phyloP scores from a whole-genome alignment of 2,329 filamentous ascomycete species.

The Pestalotiopsis sp. region DNA sequence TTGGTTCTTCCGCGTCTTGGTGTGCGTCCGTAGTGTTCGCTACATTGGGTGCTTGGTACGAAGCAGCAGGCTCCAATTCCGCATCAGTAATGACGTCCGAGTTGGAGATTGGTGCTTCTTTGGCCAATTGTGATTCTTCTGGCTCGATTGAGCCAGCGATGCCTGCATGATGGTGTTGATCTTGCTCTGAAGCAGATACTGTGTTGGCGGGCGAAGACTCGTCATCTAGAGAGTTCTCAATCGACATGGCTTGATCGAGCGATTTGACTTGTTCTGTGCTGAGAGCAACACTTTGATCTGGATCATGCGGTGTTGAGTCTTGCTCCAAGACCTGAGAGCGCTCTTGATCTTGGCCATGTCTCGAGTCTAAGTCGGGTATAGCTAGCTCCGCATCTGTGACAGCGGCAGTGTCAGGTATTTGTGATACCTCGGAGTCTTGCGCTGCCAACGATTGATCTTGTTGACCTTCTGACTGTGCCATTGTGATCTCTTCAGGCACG shows the following conservation, averaged over 20 bases:
- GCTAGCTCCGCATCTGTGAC: background rate
- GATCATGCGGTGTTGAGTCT: background rate
- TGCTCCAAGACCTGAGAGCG: background rate
- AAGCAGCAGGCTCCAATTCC: background rate
- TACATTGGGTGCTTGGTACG: background rate
- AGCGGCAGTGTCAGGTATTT: background rate
- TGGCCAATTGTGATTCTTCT: background rate
- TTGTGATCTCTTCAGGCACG: background rate
- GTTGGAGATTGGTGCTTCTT: background rate
- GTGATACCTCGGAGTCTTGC: background rate
- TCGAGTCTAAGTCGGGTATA: background rate
- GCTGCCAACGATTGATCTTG: background rate
- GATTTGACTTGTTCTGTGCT: background rate
- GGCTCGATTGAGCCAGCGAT: background rate
- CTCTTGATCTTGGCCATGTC: background rate
- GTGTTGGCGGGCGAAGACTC: background rate
- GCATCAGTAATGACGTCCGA: background rate
- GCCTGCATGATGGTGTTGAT: background rate
- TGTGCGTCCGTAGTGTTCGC: background rate
- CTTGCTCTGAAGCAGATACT: background rate
- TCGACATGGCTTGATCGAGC: background rate
- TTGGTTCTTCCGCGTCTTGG: background rate
- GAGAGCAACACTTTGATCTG: background rate
- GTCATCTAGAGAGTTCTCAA: background rate
- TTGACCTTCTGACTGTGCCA: background rate